phyloP scores from a whole-genome alignment of 345 rosid genomes.

The Barbarea vulgaris region DNA sequence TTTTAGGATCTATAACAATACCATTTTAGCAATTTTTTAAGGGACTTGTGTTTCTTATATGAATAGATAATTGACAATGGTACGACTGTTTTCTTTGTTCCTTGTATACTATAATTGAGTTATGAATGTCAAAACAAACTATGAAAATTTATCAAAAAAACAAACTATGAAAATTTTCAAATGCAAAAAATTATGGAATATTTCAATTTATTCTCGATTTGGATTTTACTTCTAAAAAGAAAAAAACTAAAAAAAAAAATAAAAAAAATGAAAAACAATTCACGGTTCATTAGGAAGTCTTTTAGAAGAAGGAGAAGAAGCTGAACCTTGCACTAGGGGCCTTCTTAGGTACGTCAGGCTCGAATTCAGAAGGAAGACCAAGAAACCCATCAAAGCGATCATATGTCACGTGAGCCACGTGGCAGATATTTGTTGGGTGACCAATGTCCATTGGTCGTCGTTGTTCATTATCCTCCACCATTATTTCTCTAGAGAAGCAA shows the following conservation, averaged over 20 bases:
- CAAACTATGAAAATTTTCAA: background rate
- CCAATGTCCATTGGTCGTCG: constrained; percentile 80
- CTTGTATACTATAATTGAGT: background rate
- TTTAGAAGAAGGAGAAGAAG: constrained; percentile 20
- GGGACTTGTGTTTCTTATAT: too few species aligned
- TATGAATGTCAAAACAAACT: background rate
- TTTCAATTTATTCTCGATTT: background rate
- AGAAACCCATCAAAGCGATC: constrained; percentile 92
- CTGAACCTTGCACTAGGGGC: constrained; percentile 88
- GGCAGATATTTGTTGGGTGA: constrained; percentile 76
- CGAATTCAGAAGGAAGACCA: constrained; percentile 92
- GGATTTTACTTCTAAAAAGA: too few species aligned
- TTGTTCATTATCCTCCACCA: constrained; percentile 44
- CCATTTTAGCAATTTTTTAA: too few species aligned
- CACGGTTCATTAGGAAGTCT: too few species aligned
- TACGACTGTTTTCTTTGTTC: background rate
- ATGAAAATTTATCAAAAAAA: too few species aligned
- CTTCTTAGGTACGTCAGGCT: constrained; percentile 80
- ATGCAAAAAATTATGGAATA: background rate
- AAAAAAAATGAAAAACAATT: too few species aligned
- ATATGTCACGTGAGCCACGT: constrained; percentile 88
- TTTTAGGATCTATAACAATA: background rate
- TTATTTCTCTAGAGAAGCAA: constrained; percentile 33
- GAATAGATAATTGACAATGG: too few species aligned
- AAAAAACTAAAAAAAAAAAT: too few species aligned